A percentile compares a stretch with the other conserved stretches of the same genome.
These are phyloP conservation scores for Piedraia hortae DNA, from an alignment of 2,329 filamentous ascomycete species.

Conservation along the genomic window DNA sequence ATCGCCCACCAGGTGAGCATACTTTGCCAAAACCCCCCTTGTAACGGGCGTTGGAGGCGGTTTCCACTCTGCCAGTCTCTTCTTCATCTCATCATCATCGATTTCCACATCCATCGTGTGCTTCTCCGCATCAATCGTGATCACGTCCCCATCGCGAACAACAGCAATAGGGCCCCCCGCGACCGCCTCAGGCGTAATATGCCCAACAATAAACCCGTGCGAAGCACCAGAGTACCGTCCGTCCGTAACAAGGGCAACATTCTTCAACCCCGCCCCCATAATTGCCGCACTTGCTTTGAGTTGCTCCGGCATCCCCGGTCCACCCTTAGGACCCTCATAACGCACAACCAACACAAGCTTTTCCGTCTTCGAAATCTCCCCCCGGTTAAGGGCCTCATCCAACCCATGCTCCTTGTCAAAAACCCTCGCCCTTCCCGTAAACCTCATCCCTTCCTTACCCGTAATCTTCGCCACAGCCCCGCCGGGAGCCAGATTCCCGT, in stretches of 20 bases:
- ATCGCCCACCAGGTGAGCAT: constrained; percentile 65
- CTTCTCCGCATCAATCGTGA: constrained; percentile 62
- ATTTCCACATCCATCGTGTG: constrained; percentile 50
- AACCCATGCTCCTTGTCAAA: constrained; percentile 45
- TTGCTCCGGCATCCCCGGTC: constrained; percentile 52
- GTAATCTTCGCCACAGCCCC: constrained; percentile 52
- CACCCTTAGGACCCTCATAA: constrained; percentile 46
- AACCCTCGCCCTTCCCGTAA: constrained; percentile 41
- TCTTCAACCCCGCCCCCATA: constrained; percentile 48
- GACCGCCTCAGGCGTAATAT: constrained; percentile 74
- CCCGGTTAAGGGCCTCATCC: constrained; percentile 35
- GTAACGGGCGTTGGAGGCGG: constrained; percentile 44
- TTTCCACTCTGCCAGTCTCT: constrained; percentile 38
- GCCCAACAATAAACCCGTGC: constrained; percentile 82
- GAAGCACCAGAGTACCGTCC: constrained; percentile 68
- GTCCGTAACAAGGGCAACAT: constrained; percentile 77
- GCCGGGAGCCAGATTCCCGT: constrained; percentile 39
- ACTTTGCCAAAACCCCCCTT: constrained; percentile 70
- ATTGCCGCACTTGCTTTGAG: constrained; percentile 43
- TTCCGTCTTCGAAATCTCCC: constrained; percentile 45
- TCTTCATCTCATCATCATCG: constrained; percentile 39
- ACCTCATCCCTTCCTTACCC: constrained; percentile 41
- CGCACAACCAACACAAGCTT: constrained; percentile 53
- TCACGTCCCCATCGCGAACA: constrained; percentile 49
- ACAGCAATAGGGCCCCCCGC: constrained; percentile 70